Conservation (phyloP, 306 rosid species). For the Rubus idaeus region DNA sequence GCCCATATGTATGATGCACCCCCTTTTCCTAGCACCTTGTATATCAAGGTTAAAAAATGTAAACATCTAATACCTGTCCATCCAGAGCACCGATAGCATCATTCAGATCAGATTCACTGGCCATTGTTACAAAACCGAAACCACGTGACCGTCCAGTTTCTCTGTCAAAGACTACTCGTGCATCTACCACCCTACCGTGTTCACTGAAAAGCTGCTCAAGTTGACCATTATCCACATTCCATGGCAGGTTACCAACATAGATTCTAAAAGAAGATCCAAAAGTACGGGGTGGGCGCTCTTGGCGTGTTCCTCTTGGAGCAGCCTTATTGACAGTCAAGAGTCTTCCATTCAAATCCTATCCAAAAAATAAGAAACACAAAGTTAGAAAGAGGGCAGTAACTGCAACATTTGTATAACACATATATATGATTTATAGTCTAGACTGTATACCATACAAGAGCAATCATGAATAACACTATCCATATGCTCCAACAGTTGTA, state of each 20-base stretch:
- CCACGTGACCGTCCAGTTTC: constrained; percentile 97
- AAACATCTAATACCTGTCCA: constrained; percentile 72
- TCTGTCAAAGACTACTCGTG: constrained; percentile 75
- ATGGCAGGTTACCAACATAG: constrained; percentile 90
- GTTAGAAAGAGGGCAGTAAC: not conserved
- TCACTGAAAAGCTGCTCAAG: constrained; percentile 74
- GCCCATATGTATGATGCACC: not conserved
- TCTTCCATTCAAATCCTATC: constrained; percentile 77
- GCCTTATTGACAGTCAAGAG: constrained; percentile 85
- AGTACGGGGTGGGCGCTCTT: constrained; percentile 59
- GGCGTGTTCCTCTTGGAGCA: constrained; percentile 71
- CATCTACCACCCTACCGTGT: constrained; percentile 72
- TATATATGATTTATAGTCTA: not conserved
- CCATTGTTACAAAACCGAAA: constrained; percentile 87
- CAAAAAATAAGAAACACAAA: constrained; percentile 8
- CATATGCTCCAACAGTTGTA: not conserved
- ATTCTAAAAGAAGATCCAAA: constrained; percentile 44
- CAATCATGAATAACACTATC: not conserved
- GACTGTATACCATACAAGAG: not conserved
- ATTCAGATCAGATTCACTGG: constrained; percentile 68
- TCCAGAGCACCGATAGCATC: constrained; percentile 91
- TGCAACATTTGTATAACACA: not conserved
- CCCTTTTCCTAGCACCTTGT: not conserved
- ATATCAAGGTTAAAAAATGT: not conserved
- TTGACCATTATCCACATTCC: constrained; percentile 70